Base-by-base conservation (phyloP, 306 rosid genomes). In the Casuarina equisetifolia region DNA sequence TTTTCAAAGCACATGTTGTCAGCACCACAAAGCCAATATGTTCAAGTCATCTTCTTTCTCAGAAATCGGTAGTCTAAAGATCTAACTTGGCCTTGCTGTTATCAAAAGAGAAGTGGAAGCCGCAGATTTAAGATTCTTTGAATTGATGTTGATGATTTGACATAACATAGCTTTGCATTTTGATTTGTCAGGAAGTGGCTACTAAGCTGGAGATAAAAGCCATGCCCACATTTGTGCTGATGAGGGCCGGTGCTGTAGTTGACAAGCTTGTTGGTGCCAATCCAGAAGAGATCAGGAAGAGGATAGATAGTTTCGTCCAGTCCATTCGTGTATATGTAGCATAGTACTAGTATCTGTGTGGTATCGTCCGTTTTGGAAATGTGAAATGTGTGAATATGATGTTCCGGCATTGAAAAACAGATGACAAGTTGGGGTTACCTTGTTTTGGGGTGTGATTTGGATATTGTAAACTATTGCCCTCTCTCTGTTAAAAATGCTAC, bases 221-320 rank as follows among this genome's bases (percentile, higher is more conserved):
- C 17, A 94, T 94, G 98, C 98, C 97, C 36, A 94, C 98, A 3
- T 95, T 95, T 82, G 8, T 87, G 87, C 40, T 95, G 76, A 64
- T 92, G 76, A 95, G 76, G 79, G 84, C 82, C 17, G 94, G 96
- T 70, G 77, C 52, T 80, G 74, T 72, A 16, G 61, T 75, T 40
- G 97, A 90, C 53, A 95, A 86, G 84, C 46, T 92, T 16, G 89
- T 95, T 75, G 99, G 97, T 88, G 99, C 99, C 48, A 91, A 95
- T 83, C 93, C 97, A 3, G 97, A 95, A 62, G 99, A 91, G 96
- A 77, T 92, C 67, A 91, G 85, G 97, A 95, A 89, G 86, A 87
- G 86, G 92, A 78, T 95, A 16, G 88, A 90, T 8, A 84, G 76
- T n/a, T 74, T 83, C 79, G 85, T 80, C 75, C 88, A 83, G 73